Percentiles rank a stretch among this genome's conserved stretches.
These are phyloP conservation scores for Aspergillus kassunensis DNA, from an alignment of 495 filamentous ascomycete genomes.

Conservation along the genomic window DNA sequence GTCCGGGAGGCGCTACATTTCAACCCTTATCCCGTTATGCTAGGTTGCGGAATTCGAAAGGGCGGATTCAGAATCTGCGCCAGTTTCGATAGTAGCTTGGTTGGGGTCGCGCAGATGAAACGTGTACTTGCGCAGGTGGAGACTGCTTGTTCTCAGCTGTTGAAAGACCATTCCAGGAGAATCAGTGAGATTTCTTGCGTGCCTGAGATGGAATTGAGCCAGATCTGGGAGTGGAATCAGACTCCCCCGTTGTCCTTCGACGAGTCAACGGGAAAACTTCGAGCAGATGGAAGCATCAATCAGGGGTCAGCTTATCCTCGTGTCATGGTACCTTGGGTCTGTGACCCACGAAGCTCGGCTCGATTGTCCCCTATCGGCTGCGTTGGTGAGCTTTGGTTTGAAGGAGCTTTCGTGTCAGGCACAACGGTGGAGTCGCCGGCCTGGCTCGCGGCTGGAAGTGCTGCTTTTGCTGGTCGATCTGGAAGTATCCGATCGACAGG, in stretches of 20 bases:
- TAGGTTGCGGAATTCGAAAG: slow-evolving; percentile 54
- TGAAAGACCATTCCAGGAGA: slow-evolving; percentile 17
- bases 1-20: slow-evolving; percentile 62
- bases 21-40: slow-evolving; percentile 64
- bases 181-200: slow-evolving; percentile 36
- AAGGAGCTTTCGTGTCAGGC: slow-evolving; percentile 23
- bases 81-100: slow-evolving; percentile 54
- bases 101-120: slow-evolving; percentile 39
- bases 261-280: slow-evolving; percentile 21
- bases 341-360: slow-evolving; percentile 27
- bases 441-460: slow-evolving; percentile 35
- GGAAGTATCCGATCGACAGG: slow-evolving; percentile 29
- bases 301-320: slow-evolving; percentile 29
- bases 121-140: slow-evolving; percentile 42
- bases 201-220: slow-evolving; percentile 29
- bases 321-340: slow-evolving; percentile 30
- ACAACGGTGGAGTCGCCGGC: slow-evolving; percentile 24
- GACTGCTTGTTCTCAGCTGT: slow-evolving; percentile 27
- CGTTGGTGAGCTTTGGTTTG: slow-evolving; percentile 33
- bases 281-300: slow-evolving; percentile 23
- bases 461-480: slow-evolving; percentile 21
- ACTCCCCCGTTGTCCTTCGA: slow-evolving; percentile 27
- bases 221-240: slow-evolving; percentile 40
- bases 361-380: slow-evolving; percentile 31
- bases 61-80: slow-evolving; percentile 56